Base-by-base conservation (phyloP, 208 protist genomes). In the Trichomonas tenax region DNA sequence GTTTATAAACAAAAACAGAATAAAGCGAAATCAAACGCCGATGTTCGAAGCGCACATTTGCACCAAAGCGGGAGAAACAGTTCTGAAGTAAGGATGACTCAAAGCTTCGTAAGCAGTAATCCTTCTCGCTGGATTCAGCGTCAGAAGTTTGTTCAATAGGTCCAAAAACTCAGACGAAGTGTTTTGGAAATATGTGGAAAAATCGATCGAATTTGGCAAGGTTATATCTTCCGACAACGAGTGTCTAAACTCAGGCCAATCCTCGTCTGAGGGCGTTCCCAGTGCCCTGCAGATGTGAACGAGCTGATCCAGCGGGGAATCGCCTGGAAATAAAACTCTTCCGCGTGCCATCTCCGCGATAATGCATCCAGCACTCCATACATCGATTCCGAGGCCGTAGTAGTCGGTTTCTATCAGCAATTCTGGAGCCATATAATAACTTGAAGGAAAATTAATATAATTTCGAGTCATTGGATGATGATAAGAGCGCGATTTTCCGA, bases 61-160 rank as follows among this genome's bases (percentile, higher is more conserved):
- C 6, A 84, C n/a, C 6, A 84, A 15, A 23, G 81, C 40, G 0
- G 4, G 40, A n/a, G 34, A 38, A 44, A 89, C 34, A 46, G 36
- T 97, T 84, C 96, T 63, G 51, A 99, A 98, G 96, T 98, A 99
- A 51, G 97, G 97, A 96, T 98, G 98, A 21, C 48, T 15, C 17
- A 98, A 58, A 23, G 98, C 98, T 4, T 97, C 96, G 48, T 97
- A 97, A 31, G 98, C 98, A 36, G 98, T 97, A 17, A 98, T 97
- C 49, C 98, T 96, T 49, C 97, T 89, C 17, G 96, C n/a, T 38
- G 98, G 98, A 63, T 98, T 97, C 95, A 98, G 98, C 17, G 86
- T 72, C 6, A 97, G 96, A 0, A 93, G 48, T 41, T 41, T 63
- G 14, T 44, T 9, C 0, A 89, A 8, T 46, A 89, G 41, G 17